phyloP scores from a whole-genome alignment of 768 basidiomycete species.

The Phaeotremella fagi region DNA sequence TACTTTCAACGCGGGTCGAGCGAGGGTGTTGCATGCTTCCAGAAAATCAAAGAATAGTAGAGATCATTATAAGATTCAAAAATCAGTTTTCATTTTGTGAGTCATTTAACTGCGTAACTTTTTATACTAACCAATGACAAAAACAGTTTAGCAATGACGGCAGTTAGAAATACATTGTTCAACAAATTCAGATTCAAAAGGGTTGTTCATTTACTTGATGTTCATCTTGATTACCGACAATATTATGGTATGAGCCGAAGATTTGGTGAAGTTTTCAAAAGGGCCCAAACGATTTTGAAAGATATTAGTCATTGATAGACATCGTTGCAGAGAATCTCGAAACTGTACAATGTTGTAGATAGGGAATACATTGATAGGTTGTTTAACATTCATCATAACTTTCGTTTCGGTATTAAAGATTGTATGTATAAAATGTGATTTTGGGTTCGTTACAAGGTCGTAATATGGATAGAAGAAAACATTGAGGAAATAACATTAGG shows the following conservation, averaged over 20 bases:
- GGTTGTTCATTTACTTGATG: conserved; percentile 11
- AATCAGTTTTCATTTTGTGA: conserved; percentile 29
- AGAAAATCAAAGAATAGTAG: background rate
- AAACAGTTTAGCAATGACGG: conserved; percentile 28
- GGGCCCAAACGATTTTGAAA: conserved; percentile 20
- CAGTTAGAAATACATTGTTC: conserved; percentile 18
- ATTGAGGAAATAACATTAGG: too few relatives aligned
- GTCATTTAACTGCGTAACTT: conserved; percentile 3
- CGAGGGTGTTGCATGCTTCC: conserved; percentile 29
- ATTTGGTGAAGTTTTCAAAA: background rate
- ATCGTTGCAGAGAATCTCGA: too few relatives aligned
- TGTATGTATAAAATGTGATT: too few relatives aligned
- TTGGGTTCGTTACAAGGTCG: too few relatives aligned
- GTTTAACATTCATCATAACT: too few relatives aligned
- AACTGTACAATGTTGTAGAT: too few relatives aligned
- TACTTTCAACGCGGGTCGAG: conserved; percentile 31
- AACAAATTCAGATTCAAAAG: conserved; percentile 19
- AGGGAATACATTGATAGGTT: too few relatives aligned
- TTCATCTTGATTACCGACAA: conserved; percentile 3
- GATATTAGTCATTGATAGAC: conserved; percentile 18
- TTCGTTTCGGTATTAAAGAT: too few relatives aligned
- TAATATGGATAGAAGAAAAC: too few relatives aligned
- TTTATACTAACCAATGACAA: background rate
- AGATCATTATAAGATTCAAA: conserved; percentile 20
- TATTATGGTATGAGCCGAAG: conserved; percentile 1